A percentile compares a stretch with the other conserved stretches of the same genome.
These are phyloP conservation scores for Meyerozyma carpophila DNA, from an alignment of 1,139 yeast species.

Conservation along the genomic window DNA sequence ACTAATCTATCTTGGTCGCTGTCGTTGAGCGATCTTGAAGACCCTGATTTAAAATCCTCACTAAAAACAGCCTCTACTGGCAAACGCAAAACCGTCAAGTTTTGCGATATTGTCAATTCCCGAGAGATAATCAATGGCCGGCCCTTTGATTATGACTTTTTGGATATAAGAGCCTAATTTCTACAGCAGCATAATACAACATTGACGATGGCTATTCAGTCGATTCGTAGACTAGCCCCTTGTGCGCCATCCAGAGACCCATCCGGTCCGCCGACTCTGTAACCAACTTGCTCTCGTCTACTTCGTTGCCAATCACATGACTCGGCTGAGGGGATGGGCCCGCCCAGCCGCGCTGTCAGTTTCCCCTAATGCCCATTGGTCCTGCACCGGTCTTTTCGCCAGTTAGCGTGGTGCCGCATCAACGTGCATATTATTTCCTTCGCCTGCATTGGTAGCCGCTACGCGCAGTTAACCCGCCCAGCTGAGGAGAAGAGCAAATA, in stretches of 20 bases:
- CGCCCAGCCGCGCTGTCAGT: neutral
- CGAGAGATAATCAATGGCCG: conserved; percentile 41
- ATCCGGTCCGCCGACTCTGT: neutral
- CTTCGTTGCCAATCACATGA: neutral
- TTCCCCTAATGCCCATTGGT: neutral
- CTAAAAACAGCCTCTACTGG: conserved; percentile 4
- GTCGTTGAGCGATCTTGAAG: conserved; percentile 3
- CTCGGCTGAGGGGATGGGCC: neutral
- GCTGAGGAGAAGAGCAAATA: too few relatives aligned
- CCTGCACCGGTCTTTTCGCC: neutral
- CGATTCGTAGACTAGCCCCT: too few relatives aligned
- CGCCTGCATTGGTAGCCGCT: neutral
- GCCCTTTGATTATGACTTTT: conserved; percentile 38
- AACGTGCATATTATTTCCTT: neutral
- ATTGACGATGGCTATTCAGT: too few relatives aligned
- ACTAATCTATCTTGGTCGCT: conserved; percentile 6
- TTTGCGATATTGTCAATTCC: conserved; percentile 36
- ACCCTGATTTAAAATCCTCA: conserved; percentile 8
- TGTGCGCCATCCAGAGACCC: too few relatives aligned
- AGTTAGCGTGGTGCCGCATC: neutral
- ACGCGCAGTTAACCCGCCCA: too few relatives aligned
- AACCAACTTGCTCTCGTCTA: neutral
- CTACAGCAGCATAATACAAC: neutral
- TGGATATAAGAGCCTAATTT: conserved; percentile 16
- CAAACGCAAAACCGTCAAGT: conserved; percentile 19